Evolutionary conservation across 495 filamentous ascomycete genomes (phyloP).

Genomic region (Apodospora peruviana): DNA sequence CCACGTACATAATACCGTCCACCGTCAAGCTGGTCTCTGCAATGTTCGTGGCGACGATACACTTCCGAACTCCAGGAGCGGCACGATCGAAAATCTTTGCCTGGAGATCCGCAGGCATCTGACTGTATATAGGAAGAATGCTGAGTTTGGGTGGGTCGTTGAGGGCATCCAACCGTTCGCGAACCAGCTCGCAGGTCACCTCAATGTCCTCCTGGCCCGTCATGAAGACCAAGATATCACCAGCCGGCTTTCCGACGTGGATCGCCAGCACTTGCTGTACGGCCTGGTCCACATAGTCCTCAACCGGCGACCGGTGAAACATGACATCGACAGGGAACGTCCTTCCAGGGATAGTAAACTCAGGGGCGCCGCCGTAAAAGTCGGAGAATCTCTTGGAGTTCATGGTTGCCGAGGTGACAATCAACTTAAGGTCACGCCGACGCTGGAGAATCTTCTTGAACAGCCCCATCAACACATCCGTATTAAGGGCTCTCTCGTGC

Average conservation of each 20-base stretch:
- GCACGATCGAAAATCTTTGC: conserved; percentile 96
- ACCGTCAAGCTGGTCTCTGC: conserved; percentile 97
- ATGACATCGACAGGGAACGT: conserved; percentile 98
- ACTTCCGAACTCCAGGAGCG: conserved; percentile 84
- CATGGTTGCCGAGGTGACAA: conserved; percentile 98
- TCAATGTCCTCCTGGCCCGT: conserved; percentile 99
- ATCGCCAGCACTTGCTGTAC: conserved; percentile 97
- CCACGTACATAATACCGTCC: conserved; percentile 98
- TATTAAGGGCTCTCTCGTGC: conserved; percentile 94
- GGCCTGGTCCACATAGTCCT: conserved; percentile 96
- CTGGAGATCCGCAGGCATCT: conserved; percentile 97
- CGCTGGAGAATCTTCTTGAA: conserved; percentile 94
- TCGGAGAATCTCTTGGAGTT: conserved; percentile 93
- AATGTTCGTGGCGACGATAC: conserved; percentile 98
- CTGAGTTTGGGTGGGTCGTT: conserved; percentile 94
- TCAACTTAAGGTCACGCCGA: conserved; percentile 87
- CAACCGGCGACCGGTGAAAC: conserved; percentile 90
- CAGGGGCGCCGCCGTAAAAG: conserved; percentile 96
- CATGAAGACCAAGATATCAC: conserved; percentile 99
- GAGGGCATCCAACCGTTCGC: conserved; percentile 80
- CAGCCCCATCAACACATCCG: conserved; percentile 94
- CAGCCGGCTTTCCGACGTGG: conserved; percentile 83
- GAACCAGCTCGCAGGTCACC: conserved; percentile 86
- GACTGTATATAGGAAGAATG: conserved; percentile 97
- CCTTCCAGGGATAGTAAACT: conserved; percentile 92